Conservation (phyloP, 169 alveolate species). For the Cryptosporidium baileyi region DNA sequence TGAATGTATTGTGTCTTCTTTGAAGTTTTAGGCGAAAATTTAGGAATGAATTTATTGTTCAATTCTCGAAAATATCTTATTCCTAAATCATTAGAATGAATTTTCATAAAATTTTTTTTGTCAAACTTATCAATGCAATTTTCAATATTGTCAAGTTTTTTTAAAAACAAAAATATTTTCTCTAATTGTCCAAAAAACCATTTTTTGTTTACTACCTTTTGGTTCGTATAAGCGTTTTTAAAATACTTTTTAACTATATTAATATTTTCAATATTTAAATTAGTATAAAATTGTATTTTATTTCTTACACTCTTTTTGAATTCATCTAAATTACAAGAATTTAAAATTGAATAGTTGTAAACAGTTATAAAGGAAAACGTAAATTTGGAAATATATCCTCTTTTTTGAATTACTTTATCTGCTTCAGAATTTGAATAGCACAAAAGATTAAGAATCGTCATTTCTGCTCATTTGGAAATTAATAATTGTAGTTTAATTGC, state of each 20-base stretch:
- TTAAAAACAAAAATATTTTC: background rate
- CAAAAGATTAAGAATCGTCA: conserved; percentile 5
- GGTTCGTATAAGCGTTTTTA: background rate
- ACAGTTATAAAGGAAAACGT: conserved; percentile 5
- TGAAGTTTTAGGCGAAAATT: too few species aligned
- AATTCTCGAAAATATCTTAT: too few species aligned
- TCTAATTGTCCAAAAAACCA: conserved; percentile 5
- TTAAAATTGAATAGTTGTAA: conserved; percentile 12
- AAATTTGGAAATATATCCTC: conserved; percentile 1
- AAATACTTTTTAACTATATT: background rate
- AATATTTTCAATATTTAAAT: background rate
- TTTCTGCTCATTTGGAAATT: background rate
- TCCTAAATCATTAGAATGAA: too few species aligned
- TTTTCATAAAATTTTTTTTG: too few species aligned
- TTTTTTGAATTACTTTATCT: background rate
- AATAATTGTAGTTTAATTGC: background rate
- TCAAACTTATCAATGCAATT: too few species aligned
- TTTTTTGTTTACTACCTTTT: background rate
- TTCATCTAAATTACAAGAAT: background rate
- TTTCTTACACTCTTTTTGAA: background rate
- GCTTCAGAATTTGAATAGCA: background rate
- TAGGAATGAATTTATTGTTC: too few species aligned
- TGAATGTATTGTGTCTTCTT: too few species aligned
- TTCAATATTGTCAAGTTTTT: background rate
- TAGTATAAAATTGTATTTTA: background rate